Percentiles rank a stretch among this genome's conserved stretches.
Conservation (phyloP, 495 filamentous ascomycete species). For the Neurospora intermedia region DNA sequence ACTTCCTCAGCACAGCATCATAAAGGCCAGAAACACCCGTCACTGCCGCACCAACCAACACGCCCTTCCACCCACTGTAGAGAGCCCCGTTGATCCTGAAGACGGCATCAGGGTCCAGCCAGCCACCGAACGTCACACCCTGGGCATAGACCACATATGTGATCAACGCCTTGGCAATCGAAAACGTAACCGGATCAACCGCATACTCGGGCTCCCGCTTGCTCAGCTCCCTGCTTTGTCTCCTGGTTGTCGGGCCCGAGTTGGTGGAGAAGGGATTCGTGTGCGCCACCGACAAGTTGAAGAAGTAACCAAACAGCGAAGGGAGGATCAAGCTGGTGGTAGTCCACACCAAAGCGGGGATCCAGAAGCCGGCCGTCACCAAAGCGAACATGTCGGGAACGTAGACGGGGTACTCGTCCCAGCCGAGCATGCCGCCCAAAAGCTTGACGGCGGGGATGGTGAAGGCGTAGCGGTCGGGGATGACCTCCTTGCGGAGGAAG, state of each 20-base stretch:
- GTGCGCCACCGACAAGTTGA: slow-evolving; percentile 58
- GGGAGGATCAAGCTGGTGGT: slow-evolving; percentile 62
- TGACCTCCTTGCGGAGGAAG: slow-evolving; percentile 47
- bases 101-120: slow-evolving; percentile 48
- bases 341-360: slow-evolving; percentile 65
- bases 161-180: slow-evolving; percentile 70
- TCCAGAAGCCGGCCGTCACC: slow-evolving; percentile 74
- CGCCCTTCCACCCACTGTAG: slow-evolving; percentile 59
- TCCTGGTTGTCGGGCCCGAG: slow-evolving; percentile 20
- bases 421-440: slow-evolving; percentile 25
- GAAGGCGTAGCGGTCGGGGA: slow-evolving; percentile 60
- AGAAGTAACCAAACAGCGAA: slow-evolving; percentile 64
- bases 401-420: slow-evolving; percentile 40
- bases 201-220: slow-evolving; percentile 31
- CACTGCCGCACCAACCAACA: slow-evolving; percentile 62
- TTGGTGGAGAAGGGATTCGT: slow-evolving; percentile 2
- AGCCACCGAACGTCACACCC: slow-evolving; percentile 53
- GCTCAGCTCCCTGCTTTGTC: not conserved
- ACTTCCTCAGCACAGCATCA: slow-evolving; percentile 75
- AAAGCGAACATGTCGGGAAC: slow-evolving; percentile 75
- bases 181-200: slow-evolving; percentile 81
- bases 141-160: slow-evolving; percentile 69
- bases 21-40: slow-evolving; percentile 63
- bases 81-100: slow-evolving; percentile 51
- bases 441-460: slow-evolving; percentile 52